Evolutionary conservation across 148 eudicot species (phyloP).

Genomic region (Amaranthus cruentus): DNA sequence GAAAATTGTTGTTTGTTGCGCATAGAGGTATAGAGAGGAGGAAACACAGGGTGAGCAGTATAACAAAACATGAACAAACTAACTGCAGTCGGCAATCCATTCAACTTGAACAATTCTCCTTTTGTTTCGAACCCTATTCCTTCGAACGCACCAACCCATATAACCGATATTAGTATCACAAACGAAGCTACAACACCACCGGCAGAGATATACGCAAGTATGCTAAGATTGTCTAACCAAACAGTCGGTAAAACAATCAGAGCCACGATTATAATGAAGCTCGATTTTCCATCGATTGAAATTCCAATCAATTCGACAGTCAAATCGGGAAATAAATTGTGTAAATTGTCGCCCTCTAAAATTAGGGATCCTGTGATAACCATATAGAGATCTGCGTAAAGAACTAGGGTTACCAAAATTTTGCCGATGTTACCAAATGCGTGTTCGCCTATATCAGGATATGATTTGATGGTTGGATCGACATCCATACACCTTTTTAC

Average conservation of each 20-base stretch:
- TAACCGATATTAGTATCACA: constrained; percentile 20
- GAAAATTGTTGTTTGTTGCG: too few relatives aligned
- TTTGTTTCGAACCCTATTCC: constrained; percentile 28
- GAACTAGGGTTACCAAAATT: constrained; percentile 20
- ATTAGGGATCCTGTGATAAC: constrained; percentile 34
- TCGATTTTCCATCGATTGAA: constrained; percentile 22
- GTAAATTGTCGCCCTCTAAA: constrained; percentile 42
- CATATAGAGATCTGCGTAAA: constrained; percentile 31
- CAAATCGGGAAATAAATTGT: constrained; percentile 26
- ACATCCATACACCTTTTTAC: constrained; percentile 35
- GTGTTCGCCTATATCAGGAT: constrained; percentile 27
- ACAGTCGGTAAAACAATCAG: constrained; percentile 31
- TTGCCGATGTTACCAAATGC: constrained; percentile 41
- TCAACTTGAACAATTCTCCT: constrained; percentile 23
- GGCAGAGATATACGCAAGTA: constrained; percentile 33
- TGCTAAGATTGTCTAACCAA: constrained; percentile 30
- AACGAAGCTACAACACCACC: constrained; percentile 32
- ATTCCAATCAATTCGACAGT: neutral
- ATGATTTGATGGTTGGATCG: constrained; percentile 22
- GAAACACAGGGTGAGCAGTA: constrained; percentile 37
- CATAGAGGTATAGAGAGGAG: constrained; percentile 37
- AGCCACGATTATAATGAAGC: constrained; percentile 29
- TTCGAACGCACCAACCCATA: constrained; percentile 34
- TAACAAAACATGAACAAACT: constrained; percentile 41
- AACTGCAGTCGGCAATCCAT: constrained; percentile 34